Conservation (phyloP, 352 stramenopile species). For the Globisporangium paroecandrum region DNA sequence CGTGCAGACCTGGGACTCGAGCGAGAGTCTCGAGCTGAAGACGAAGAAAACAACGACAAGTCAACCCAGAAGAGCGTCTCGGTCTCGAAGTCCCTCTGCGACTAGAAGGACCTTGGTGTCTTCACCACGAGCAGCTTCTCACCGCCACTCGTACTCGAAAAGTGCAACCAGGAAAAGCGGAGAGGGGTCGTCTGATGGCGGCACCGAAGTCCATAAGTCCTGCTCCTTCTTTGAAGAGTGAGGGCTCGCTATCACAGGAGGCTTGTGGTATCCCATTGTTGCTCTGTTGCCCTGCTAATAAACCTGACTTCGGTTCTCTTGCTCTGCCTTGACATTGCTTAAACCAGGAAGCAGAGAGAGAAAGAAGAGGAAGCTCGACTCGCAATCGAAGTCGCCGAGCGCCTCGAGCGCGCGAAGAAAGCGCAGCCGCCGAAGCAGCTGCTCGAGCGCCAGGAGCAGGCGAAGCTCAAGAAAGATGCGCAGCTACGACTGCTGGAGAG, state of each 20-base stretch:
- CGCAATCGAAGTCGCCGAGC: constrained; percentile 23
- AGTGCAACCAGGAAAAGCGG: constrained; percentile 16
- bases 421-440: constrained; percentile 49
- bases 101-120: background rate
- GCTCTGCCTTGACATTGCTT: background rate
- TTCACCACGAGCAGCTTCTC: constrained; percentile 14
- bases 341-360: constrained; percentile 38
- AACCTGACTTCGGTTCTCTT: background rate
- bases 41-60: background rate
- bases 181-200: constrained; percentile 1
- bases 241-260: background rate
- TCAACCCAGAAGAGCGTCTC: background rate
- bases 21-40: background rate
- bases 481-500: constrained; percentile 32
- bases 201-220: constrained; percentile 27
- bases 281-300: background rate
- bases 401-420: constrained; percentile 39
- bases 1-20: constrained; percentile 10
- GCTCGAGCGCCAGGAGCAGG: constrained; percentile 46
- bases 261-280: no score
- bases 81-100: background rate
- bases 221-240: constrained; percentile 58
- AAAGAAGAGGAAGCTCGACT: constrained; percentile 33
- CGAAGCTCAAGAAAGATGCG: constrained; percentile 36
- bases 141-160: constrained; percentile 7